Evolutionary conservation across 306 rosid genomes (phyloP), one percentile per base, ranked within the genome.

Genomic region (Cucurbita pepo): DNA sequence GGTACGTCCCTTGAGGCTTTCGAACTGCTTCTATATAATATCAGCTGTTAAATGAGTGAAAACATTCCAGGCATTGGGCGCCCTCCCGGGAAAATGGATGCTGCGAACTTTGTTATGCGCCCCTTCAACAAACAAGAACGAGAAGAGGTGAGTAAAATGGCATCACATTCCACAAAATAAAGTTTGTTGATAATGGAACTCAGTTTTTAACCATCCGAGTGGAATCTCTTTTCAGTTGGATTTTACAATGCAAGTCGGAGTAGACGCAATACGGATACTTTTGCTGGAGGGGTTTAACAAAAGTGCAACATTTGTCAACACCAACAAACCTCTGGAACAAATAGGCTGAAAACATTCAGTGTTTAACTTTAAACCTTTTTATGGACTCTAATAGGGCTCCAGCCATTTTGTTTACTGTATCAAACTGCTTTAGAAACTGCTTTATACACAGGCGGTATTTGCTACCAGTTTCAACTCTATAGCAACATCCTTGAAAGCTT

Each of bases 201-300:
- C 10, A 12, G 38, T 53, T n/a, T n/a, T 72, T 54, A 72, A 72
- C 36, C 52, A 54, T 54, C 5, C 7, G 38, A 72, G 38, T 54
- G 12, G 18, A 67, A 58, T 57, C 58, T 37, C 30, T 81, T 83
- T 85, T 70, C 96, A 93, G 98, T 81, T 88, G 81, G 72, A 85
- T 79, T 88, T 88, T 81, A 80, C 96, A 50, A 75, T 93, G 79
- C 94, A 87, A 80, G 71, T 82, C 22, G 98, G 94, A 55, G 21
- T 79, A 72, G 94, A 90, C 67, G 91, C 96, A 0, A 76, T 90
- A 56, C 86, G 94, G 77, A 89, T 89, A 75, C 94, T 90, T 83
- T 86, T 89, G 85, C 83, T 87, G 13, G 87, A 90, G 81, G 97
- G 97, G 44, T 83, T 90, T 65, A 81, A 90, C 79, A 94, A 90